Evolutionary conservation across 306 rosid genomes (phyloP).

Genomic region (Arachis hypogaea): DNA sequence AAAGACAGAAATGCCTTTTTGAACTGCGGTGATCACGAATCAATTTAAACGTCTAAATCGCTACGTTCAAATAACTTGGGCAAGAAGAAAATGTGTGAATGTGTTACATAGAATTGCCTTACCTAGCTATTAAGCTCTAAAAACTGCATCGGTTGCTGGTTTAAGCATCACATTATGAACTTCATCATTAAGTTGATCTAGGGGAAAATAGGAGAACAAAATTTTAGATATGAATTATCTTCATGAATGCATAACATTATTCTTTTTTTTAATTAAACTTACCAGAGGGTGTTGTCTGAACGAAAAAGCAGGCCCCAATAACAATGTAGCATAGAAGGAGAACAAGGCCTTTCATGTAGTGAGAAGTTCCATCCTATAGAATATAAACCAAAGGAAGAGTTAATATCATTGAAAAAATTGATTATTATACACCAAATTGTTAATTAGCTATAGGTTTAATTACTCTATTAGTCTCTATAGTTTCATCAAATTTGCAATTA

Average conservation of each 20-base stretch:
- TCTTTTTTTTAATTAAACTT: slow-evolving; percentile 30
- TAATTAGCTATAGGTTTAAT: background rate
- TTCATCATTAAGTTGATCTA: slow-evolving; percentile 39
- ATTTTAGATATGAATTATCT: slow-evolving; percentile 10
- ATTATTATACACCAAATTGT: background rate
- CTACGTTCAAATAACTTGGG: too few relatives aligned
- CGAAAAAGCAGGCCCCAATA: slow-evolving; percentile 76
- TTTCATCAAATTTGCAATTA: too few relatives aligned
- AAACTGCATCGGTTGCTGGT: slow-evolving; percentile 33
- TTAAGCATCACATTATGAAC: slow-evolving; percentile 28
- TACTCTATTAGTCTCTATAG: too few relatives aligned
- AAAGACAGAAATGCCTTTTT: too few relatives aligned
- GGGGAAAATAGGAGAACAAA: background rate
- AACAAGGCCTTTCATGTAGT: slow-evolving; percentile 80
- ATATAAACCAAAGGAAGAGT: background rate
- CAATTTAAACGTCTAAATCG: too few relatives aligned
- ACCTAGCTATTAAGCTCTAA: slow-evolving; percentile 47
- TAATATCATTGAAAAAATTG: background rate
- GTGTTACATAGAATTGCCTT: slow-evolving; percentile 1
- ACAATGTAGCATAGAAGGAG: slow-evolving; percentile 74
- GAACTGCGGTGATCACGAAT: too few relatives aligned
- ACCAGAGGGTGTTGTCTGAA: slow-evolving; percentile 56
- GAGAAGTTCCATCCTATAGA: slow-evolving; percentile 77
- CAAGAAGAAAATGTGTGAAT: background rate
- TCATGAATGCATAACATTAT: background rate